Conservation (phyloP, 768 basidiomycete species). For the Boletus reticulatus region DNA sequence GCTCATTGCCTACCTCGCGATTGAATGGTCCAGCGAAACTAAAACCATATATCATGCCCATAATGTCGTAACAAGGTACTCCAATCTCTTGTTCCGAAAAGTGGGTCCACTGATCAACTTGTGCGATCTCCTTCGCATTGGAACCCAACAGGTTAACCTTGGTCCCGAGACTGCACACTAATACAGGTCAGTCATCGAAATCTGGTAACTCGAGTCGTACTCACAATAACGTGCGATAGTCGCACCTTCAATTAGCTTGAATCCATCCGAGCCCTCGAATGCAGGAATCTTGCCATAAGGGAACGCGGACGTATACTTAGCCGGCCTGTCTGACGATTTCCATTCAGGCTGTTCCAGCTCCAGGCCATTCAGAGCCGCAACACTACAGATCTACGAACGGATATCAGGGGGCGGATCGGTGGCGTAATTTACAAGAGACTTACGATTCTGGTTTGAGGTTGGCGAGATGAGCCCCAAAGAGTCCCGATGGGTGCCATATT, state of each 20-base stretch:
- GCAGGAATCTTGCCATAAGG: too few species aligned
- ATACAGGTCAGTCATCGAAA: too few species aligned
- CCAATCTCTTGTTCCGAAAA: conserved; percentile 19
- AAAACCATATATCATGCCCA: not conserved
- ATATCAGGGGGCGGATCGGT: too few species aligned
- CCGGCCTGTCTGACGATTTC: too few species aligned
- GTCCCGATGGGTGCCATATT: too few species aligned
- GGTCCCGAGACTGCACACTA: conserved; percentile 13
- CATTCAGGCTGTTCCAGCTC: too few species aligned
- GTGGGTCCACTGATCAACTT: conserved; percentile 22
- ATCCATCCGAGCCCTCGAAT: conserved; percentile 8
- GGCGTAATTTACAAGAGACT: too few species aligned
- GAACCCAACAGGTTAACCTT: conserved; percentile 13
- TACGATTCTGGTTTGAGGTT: too few species aligned
- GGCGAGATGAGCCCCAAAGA: too few species aligned
- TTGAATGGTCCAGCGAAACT: not conserved
- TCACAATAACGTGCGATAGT: conserved; percentile 9
- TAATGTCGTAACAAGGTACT: not conserved
- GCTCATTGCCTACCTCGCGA: conserved; percentile 5
- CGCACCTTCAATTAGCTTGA: not conserved
- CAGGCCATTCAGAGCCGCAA: too few species aligned
- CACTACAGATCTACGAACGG: too few species aligned
- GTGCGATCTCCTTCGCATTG: conserved; percentile 2
- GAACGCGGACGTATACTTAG: too few species aligned
- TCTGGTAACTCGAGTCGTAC: not conserved